Base-by-base conservation (phyloP, 202 grass and related monocot species). In the Saccharum hybrid region DNA sequence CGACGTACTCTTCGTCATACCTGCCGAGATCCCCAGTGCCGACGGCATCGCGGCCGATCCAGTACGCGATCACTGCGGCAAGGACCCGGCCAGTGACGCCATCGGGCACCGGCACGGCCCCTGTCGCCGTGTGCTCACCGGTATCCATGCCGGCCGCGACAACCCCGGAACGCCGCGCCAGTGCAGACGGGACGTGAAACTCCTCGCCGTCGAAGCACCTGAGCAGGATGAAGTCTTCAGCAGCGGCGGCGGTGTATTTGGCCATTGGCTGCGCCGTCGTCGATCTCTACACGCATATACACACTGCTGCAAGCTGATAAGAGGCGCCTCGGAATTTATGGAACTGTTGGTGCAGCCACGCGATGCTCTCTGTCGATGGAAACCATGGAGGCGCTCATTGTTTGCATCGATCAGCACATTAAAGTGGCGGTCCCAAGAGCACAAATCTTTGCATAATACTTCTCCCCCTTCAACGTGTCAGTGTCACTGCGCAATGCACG, bases 161-260 rank as follows among this genome's bases (percentile, higher is more conserved):
- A 1, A 28, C 31, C 2, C 19, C 42, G 61, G 62, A 40, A 10
- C 71, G 81, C 45, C 61, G 62, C 21, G 81, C 81, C 21, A 75
- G 43, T 13, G n/a, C 34, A 1, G 45, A n/a, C 14, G 45, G 81
- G 43, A 75, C 61, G 4, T 9, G 81, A 21, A 83, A 83, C 81
- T 83, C 71, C 42, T 83, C 81, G 33, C 81, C 71, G 34, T 75
- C 71, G 81, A 83, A 83, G 62, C 72, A 83, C 46, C 62, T 40
- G n/a, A 83, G 72, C 81, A 76, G 13, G 9, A 83, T 63, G 37
- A 26, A 26, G 26, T 26, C 26, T 26, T 26, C 26, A 26, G 26
- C 26, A 26, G 26, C 26, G 26, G 26, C 2, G 6, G 39, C 5
- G 23, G 14, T 1, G 22, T 45, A 16, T 6, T 46, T 56, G 1